These are phyloP conservation scores for Taphrina pruni DNA, from an alignment of 1,139 yeast genomes.

Conservation along the genomic window DNA sequence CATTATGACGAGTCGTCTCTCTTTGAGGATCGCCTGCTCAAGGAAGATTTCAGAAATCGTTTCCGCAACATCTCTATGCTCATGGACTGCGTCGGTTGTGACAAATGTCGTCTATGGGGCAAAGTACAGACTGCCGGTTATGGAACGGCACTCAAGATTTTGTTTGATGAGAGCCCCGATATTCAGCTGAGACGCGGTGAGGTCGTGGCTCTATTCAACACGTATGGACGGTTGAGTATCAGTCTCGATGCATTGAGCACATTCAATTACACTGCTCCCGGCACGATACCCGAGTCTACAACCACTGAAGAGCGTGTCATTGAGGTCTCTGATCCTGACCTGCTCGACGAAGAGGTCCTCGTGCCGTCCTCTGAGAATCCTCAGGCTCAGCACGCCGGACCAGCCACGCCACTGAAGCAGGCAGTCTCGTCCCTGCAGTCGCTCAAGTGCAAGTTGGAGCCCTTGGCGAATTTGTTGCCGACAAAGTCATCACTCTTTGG, in stretches of 20 bases:
- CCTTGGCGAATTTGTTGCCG: neutral
- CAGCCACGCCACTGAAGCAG: constrained; percentile 21
- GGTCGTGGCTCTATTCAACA: constrained; percentile 85
- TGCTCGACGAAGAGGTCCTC: constrained; percentile 26
- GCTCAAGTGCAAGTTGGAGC: neutral
- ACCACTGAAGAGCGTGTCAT: neutral
- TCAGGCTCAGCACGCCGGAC: constrained; percentile 25
- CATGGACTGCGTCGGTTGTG: constrained; percentile 99
- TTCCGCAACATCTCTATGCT: constrained; percentile 88
- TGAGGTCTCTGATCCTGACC: constrained; percentile 20
- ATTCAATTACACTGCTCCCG: constrained; percentile 58
- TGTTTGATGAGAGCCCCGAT: constrained; percentile 64
- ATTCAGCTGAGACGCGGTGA: constrained; percentile 71
- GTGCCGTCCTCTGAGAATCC: constrained; percentile 19
- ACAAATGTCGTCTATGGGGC: constrained; percentile 97
- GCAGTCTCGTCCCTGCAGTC: neutral
- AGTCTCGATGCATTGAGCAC: constrained; percentile 75
- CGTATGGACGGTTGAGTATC: constrained; percentile 88
- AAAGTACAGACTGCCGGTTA: constrained; percentile 95
- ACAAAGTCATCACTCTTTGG: constrained; percentile 7
- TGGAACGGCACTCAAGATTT: constrained; percentile 89
- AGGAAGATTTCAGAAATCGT: constrained; percentile 80
- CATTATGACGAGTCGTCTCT: constrained; percentile 63
- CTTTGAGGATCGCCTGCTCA: constrained; percentile 61
- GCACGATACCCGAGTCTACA: neutral